A percentile compares a stretch with the other conserved stretches of the same genome.
phyloP scores from a whole-genome alignment of 805 yeast genomes.

The Zygotorulaspora danielsina region DNA sequence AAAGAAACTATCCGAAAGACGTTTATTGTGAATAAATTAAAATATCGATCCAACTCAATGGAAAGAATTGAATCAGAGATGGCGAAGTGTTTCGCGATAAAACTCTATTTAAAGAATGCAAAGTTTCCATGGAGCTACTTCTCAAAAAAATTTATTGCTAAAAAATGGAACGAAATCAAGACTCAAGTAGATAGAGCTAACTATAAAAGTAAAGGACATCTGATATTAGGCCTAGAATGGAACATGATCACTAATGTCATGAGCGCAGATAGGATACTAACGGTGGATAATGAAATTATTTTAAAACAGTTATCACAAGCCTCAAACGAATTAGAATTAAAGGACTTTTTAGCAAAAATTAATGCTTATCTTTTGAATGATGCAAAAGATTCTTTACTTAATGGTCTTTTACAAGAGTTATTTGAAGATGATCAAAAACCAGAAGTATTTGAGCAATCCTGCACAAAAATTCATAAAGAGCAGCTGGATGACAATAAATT shows the following conservation, averaged over 20 bases:
- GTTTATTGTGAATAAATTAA: conserved; percentile 18
- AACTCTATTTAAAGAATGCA: conserved; percentile 14
- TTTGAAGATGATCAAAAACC: conserved; percentile 16
- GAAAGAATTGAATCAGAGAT: conserved; percentile 22
- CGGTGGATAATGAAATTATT: conserved; percentile 29
- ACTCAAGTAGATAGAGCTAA: conserved; percentile 21
- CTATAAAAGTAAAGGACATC: conserved; percentile 28
- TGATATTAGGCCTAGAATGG: conserved; percentile 25
- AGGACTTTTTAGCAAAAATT: conserved; percentile 17
- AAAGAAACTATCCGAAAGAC: conserved; percentile 20
- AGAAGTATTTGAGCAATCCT: conserved; percentile 22
- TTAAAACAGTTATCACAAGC: conserved; percentile 18
- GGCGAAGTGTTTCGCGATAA: conserved; percentile 27
- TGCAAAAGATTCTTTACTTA: conserved; percentile 10
- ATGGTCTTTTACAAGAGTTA: conserved; percentile 8
- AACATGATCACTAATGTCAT: conserved; percentile 28
- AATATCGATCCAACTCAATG: conserved; percentile 19
- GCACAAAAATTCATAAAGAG: conserved; percentile 23
- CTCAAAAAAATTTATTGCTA: conserved; percentile 10
- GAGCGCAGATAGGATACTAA: conserved; percentile 22
- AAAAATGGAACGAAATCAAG: conserved; percentile 20
- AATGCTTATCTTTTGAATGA: conserved; percentile 13
- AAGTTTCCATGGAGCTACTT: conserved; percentile 18
- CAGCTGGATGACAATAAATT: conserved; percentile 23
- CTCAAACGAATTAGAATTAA: conserved; percentile 15